Evolutionary conservation across 139 green algal genomes (phyloP), one percentile per base, ranked within the genome.

Genomic region (Chlorella sp.): DNA sequence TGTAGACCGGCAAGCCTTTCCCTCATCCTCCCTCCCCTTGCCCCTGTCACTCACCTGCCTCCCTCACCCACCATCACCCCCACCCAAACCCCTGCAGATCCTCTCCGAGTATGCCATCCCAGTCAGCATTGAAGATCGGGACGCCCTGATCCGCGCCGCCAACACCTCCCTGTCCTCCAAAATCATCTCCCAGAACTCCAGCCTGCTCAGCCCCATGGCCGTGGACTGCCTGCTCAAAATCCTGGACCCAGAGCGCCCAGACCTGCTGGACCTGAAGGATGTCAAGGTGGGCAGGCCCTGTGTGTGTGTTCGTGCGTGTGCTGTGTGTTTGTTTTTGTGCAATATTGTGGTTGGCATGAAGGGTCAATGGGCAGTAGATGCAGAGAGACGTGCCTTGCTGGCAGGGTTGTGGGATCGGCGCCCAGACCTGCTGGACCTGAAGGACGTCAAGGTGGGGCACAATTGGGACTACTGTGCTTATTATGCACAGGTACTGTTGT

Each of bases 181-280:
- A 93, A 98, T 99, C 42, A 97, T 99, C 60, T 97, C 95, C 1
- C 97, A 99, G 94, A 98, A 99, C 93, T 97, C 95, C 3, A 95
- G 91, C 21, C 92, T 99, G 73, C 94, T 99, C 73, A 96, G 97
- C 0, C 98, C 98, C 83, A 99, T 99, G 95, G 98, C 98, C 34
- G 98, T 99, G 18, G 98, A 99, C 90, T 95, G 94, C 42, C 95
- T 99, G 61, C 90, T 99, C 40, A 94, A 93, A 64, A 95, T 99
- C 12, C 92, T 97, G 48, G 96, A 99, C 93, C 96, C 96, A 1
- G 85, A 89, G 48, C 90, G 93, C 21, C 95, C 97, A 22, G 90
- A 97, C 39, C 92, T 96, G 95, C 91, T 99, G 87, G 98, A 99
- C 91, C 91, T 99, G 90, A 93, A 94, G 26, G 97, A 99, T 93